Percentiles rank a stretch among this genome's conserved stretches.
phyloP scores from a whole-genome alignment of 495 filamentous ascomycete species.

The Neurospora sp. region DNA sequence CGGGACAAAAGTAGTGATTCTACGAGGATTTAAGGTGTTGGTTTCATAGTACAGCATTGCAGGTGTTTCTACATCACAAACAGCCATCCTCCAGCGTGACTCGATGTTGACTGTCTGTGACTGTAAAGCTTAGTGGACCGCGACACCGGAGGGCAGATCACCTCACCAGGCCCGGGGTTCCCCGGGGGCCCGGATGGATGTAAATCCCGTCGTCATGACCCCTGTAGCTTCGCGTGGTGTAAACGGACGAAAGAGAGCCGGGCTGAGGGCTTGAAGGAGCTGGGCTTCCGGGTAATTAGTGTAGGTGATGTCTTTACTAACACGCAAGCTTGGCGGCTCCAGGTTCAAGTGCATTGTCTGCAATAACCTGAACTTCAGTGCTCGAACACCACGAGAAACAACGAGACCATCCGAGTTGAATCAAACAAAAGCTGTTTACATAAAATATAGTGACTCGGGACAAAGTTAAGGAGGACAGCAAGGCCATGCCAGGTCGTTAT shows the following conservation, averaged over 20 bases:
- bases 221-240: not conserved
- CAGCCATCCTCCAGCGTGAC: not conserved
- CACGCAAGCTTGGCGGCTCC: not conserved
- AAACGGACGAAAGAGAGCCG: not conserved
- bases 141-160: not conserved
- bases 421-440: not conserved
- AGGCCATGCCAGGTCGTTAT: not conserved
- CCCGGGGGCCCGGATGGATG: not conserved
- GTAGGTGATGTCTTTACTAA: not conserved
- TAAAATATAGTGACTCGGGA: not conserved
- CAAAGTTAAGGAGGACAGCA: not conserved
- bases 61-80: not conserved
- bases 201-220: not conserved
- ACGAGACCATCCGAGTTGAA: not conserved
- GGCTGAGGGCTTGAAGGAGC: not conserved
- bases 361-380: not conserved
- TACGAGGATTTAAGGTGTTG: conserved; percentile 1
- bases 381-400: not conserved
- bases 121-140: not conserved
- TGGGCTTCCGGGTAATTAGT: not conserved
- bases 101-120: not conserved
- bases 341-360: not conserved
- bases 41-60: not conserved
- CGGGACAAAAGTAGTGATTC: not conserved
- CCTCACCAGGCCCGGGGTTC: not conserved